phyloP scores from a whole-genome alignment of 345 rosid genomes.

The Garcia nutans region DNA sequence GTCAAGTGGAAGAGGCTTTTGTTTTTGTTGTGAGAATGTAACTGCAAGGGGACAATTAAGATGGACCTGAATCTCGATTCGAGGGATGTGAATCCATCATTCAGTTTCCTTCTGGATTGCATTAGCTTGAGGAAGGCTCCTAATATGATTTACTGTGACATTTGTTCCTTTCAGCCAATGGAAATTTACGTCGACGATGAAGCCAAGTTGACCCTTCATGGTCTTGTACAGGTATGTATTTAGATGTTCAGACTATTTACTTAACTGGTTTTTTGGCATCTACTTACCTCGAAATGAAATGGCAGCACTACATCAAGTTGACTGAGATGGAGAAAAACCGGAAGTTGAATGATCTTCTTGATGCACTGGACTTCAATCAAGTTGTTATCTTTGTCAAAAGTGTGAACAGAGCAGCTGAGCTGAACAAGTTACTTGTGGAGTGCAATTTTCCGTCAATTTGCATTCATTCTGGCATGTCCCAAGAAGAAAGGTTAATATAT shows the following conservation, averaged over 20 bases:
- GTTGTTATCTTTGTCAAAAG: constrained; percentile 97
- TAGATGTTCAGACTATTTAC: neutral
- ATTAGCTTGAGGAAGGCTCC: constrained; percentile 59
- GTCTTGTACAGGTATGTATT: constrained; percentile 90
- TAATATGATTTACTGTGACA: constrained; percentile 74
- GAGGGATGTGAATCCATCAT: constrained; percentile 51
- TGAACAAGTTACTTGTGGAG: constrained; percentile 88
- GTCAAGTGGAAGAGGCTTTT: constrained; percentile 29
- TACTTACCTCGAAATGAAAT: constrained; percentile 3
- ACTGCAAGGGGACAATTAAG: constrained; percentile 44
- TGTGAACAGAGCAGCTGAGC: constrained; percentile 90
- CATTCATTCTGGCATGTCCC: constrained; percentile 99
- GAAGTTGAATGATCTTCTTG: constrained; percentile 94
- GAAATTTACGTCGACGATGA: constrained; percentile 98
- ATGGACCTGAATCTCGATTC: constrained; percentile 51
- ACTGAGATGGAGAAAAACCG: constrained; percentile 93
- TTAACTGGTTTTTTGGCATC: neutral
- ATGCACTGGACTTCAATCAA: constrained; percentile 98
- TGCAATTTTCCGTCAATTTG: constrained; percentile 98
- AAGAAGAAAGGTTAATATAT: constrained; percentile 79
- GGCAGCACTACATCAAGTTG: constrained; percentile 97
- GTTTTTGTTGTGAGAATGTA: constrained; percentile 23
- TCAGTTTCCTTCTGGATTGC: constrained; percentile 63
- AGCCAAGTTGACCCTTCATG: constrained; percentile 98
- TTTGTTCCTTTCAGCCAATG: constrained; percentile 97